Percentiles rank a stretch among this genome's conserved stretches.
These are phyloP conservation scores for Immersiporthe knoxdaviesiana DNA, from an alignment of 2,329 filamentous ascomycete genomes.

Conservation along the genomic window DNA sequence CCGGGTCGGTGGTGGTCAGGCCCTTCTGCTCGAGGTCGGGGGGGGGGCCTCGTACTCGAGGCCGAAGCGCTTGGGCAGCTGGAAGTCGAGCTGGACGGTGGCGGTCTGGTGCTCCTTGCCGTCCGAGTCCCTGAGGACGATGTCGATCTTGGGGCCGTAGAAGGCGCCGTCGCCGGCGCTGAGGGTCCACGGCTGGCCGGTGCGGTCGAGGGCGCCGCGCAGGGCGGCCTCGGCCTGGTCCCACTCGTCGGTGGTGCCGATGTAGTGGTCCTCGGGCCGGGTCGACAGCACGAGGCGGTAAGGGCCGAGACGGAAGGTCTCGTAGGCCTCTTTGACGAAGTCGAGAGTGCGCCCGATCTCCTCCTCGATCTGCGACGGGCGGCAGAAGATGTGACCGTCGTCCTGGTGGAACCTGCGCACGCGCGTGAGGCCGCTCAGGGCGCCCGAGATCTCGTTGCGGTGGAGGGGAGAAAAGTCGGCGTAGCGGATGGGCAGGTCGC, in stretches of 20 bases:
- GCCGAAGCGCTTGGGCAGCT: constrained; percentile 80
- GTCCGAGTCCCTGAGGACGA: constrained; percentile 76
- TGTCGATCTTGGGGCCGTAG: constrained; percentile 91
- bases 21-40: constrained; percentile 63
- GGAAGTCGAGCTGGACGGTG: constrained; percentile 88
- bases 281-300: constrained; percentile 81
- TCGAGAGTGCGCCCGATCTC: constrained; percentile 76
- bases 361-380: constrained; percentile 71
- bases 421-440: constrained; percentile 79
- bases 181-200: constrained; percentile 70
- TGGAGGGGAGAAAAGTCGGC: constrained; percentile 89
- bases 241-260: constrained; percentile 73
- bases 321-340: constrained; percentile 75
- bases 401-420: constrained; percentile 89
- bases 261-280: constrained; percentile 74
- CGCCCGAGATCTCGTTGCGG: constrained; percentile 82
- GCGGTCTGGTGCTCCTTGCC: constrained; percentile 89
- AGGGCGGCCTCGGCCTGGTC: constrained; percentile 69
- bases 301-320: constrained; percentile 69
- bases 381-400: constrained; percentile 89
- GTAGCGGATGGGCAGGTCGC: constrained; percentile 80
- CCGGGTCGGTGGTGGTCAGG: constrained; percentile 52
- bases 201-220: constrained; percentile 63
- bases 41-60: constrained; percentile 74
- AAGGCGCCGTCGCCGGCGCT: constrained; percentile 87